Evolutionary conservation across 805 yeast genomes (phyloP).

Genomic region (Metschnikowia henanensis): DNA sequence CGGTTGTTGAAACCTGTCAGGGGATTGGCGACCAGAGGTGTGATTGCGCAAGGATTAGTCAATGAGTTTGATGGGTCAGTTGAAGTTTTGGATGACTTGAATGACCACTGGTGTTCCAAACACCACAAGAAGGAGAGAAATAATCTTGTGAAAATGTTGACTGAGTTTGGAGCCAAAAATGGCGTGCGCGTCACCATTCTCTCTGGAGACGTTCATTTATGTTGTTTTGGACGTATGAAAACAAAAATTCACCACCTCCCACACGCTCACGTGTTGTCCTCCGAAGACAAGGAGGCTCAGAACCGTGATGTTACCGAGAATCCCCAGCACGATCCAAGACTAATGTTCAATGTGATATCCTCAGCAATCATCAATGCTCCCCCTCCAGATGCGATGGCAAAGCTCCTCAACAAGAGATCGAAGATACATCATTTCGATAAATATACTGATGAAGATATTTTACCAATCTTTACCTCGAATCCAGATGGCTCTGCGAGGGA

Average conservation of each 20-base stretch:
- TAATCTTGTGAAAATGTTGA: constrained; percentile 56
- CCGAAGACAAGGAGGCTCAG: constrained; percentile 31
- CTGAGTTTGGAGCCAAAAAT: constrained; percentile 60
- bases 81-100: constrained; percentile 88
- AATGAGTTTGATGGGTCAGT: constrained; percentile 92
- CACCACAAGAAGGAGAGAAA: constrained; percentile 89
- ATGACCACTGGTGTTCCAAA: constrained; percentile 95
- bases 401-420: constrained; percentile 65
- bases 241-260: constrained; percentile 49
- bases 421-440: constrained; percentile 65
- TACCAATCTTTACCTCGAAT: constrained; percentile 66
- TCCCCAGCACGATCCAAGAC: constrained; percentile 71
- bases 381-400: constrained; percentile 87
- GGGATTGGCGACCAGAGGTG: constrained; percentile 55
- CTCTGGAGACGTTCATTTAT: constrained; percentile 92
- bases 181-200: constrained; percentile 80
- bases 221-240: constrained; percentile 77
- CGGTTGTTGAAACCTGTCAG: constrained; percentile 60
- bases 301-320: constrained; percentile 40
- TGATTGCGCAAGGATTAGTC: constrained; percentile 66
- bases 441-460: constrained; percentile 74
- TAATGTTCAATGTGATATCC: constrained; percentile 80
- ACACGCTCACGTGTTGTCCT: constrained; percentile 32
- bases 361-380: constrained; percentile 93
- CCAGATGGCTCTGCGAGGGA: constrained; percentile 50